phyloP scores from a whole-genome alignment of 176 grass and related monocot genomes.

The Dendrocalamus sinicus region DNA sequence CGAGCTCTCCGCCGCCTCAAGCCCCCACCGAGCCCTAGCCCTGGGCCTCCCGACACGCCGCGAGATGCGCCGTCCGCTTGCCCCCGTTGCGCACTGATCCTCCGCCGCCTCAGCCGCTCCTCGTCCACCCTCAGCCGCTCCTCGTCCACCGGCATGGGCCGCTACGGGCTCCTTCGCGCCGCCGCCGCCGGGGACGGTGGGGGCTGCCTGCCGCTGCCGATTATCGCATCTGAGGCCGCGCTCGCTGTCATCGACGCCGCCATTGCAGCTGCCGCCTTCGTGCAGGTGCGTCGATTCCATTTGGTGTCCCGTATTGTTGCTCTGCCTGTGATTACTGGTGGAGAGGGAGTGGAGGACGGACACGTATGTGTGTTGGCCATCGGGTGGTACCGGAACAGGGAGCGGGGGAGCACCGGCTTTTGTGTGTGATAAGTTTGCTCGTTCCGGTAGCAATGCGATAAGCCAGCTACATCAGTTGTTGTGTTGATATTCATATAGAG shows the following conservation, averaged over 20 bases:
- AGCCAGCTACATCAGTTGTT: constrained; percentile 10
- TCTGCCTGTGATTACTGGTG: not conserved
- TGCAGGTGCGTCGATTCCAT: constrained; percentile 80
- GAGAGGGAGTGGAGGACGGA: not conserved
- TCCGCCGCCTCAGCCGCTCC: constrained; percentile 14
- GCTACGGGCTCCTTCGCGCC: constrained; percentile 31
- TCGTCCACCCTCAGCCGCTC: constrained; percentile 26
- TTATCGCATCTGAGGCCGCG: constrained; percentile 51
- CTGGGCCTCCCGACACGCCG: constrained; percentile 19
- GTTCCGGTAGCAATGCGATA: not conserved
- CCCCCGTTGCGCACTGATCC: constrained; percentile 37
- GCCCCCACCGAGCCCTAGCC: constrained; percentile 45
- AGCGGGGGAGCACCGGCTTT: not conserved
- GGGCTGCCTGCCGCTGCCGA: constrained; percentile 69
- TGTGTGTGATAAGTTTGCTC: constrained; percentile 23
- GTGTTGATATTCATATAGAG: not conserved
- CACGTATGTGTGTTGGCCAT: not conserved
- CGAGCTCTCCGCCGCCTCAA: constrained; percentile 1
- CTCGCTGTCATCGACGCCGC: constrained; percentile 66
- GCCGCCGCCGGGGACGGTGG: constrained; percentile 40
- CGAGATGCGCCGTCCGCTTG: constrained; percentile 33
- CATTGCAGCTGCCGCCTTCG: constrained; percentile 66
- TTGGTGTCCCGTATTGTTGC: constrained; percentile 2
- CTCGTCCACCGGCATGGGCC: constrained; percentile 50
- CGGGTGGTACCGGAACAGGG: not conserved